Evolutionary conservation across 2,329 filamentous ascomycete species (phyloP), one percentile per base, ranked within the genome.

Genomic region (Penicillium fuscoglaucum): DNA sequence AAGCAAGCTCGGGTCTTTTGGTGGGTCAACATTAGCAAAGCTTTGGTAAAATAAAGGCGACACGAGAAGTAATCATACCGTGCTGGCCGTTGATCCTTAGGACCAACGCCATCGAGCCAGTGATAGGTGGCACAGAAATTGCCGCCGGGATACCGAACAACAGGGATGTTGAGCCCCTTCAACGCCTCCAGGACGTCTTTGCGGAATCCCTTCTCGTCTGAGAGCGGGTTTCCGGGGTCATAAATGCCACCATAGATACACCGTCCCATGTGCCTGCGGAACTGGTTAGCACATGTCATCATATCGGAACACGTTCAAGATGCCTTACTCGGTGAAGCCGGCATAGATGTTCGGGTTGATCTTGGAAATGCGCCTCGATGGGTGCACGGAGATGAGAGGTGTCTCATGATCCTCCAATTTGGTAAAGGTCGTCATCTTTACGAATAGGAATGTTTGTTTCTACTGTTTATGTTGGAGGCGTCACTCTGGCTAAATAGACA

Each of bases 181-280:
- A 95, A 80, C 6, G 89, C 87, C 43, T 84, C 82, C 26, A 95
- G 83, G 43, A 95, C 90, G 75, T 95, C 90, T 64, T 83, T 90
- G 40, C 90, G 87, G 77, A 91, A 93, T 43, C 90, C 90, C 63
- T 90, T 80, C 54, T 85, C 80, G 66, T 93, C 89, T 2, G 89
- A 87, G n/a, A 92, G 81, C 3, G 85, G 77, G 72, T 87, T 92
- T 35, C 82, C 83, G 1, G 90, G 90, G 66, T 93, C 90, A 75
- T 92, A 93, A 71, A 95, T 89, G 63, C 91, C 90, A 62, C 90
- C 90, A 72, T 95, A 93, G 70, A 95, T 92, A 79, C 90, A 95
- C 61, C 90, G 86, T 68, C 90, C 90, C 90, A 95, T 95, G 75
- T 95, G 91, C 68, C 89, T 91, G 65, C 33, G 13, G 52, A 50